Percentiles rank a stretch among this genome's conserved stretches.
phyloP scores from a whole-genome alignment of 2,329 filamentous ascomycete species.

The Calonectria pseudoturangicola region DNA sequence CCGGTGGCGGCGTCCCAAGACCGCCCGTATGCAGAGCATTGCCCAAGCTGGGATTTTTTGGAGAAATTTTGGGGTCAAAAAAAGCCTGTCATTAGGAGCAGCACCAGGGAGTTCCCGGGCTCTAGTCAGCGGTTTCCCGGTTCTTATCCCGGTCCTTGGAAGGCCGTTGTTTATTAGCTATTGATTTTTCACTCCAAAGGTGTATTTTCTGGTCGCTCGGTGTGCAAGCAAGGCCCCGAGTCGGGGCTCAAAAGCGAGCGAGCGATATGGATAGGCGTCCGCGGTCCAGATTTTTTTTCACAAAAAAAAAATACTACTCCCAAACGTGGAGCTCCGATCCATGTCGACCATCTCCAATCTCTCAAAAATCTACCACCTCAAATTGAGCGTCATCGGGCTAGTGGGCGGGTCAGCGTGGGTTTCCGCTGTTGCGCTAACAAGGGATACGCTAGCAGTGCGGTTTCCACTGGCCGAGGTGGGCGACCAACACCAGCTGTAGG shows the following conservation, averaged over 20 bases:
- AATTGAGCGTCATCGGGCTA: constrained; percentile 50
- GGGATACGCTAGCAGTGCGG: constrained; percentile 44
- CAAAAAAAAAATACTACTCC: constrained; percentile 34
- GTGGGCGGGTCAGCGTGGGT: constrained; percentile 41
- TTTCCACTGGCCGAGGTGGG: constrained; percentile 14
- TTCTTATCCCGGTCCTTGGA: constrained; percentile 39
- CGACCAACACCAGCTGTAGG: constrained; percentile 2
- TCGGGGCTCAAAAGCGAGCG: constrained; percentile 7
- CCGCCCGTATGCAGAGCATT: constrained; percentile 25
- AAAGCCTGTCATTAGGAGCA: not conserved
- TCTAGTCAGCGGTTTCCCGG: constrained; percentile 33
- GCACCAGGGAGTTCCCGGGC: constrained; percentile 38
- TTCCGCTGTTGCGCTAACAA: constrained; percentile 32
- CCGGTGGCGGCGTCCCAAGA: constrained; percentile 22
- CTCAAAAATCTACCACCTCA: constrained; percentile 22
- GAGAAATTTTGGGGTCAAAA: constrained; percentile 34
- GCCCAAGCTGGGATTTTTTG: constrained; percentile 35
- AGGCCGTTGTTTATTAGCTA: constrained; percentile 10
- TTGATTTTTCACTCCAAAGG: not conserved
- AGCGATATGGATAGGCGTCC: not conserved
- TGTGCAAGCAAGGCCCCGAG: constrained; percentile 1
- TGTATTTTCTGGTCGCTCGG: not conserved
- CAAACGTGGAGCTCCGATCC: constrained; percentile 39
- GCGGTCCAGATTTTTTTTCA: constrained; percentile 11
- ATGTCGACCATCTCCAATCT: constrained; percentile 45